Evolutionary conservation across 2,329 filamentous ascomycete species (phyloP).

Genomic region (Exophiala spinifera): DNA sequence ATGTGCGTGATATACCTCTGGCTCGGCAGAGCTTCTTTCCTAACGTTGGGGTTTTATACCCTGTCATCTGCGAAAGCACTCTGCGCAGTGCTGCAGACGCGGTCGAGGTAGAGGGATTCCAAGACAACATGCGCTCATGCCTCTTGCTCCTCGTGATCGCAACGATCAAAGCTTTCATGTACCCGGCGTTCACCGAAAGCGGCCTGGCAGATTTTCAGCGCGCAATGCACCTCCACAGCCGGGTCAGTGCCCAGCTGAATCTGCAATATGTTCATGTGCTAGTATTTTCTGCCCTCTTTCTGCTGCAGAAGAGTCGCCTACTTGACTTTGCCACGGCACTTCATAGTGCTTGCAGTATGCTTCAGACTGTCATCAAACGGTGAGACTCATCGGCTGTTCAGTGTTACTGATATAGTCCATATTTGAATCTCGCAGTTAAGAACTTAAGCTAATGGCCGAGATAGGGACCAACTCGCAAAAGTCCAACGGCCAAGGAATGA

Average conservation of each 20-base stretch:
- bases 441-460: background rate
- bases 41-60: background rate
- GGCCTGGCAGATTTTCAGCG: slow-evolving; percentile 2
- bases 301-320: slow-evolving; percentile 1
- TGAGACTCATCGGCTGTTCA: background rate
- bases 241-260: background rate
- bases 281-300: slow-evolving; percentile 1
- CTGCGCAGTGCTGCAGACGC: background rate
- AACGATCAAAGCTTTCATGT: background rate
- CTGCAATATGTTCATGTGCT: slow-evolving; percentile 1
- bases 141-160: slow-evolving; percentile 2
- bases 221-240: slow-evolving; percentile 1
- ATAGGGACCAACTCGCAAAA: background rate
- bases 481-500: slow-evolving; percentile 3
- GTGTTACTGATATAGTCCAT: too few relatives aligned
- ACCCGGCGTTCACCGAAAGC: background rate
- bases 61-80: slow-evolving; percentile 2
- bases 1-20: background rate
- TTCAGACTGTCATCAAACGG: background rate
- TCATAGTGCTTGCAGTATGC: background rate
- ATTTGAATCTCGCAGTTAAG: too few relatives aligned
- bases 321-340: slow-evolving; percentile 2
- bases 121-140: background rate
- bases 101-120: background rate
- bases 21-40: background rate